Evolutionary conservation across 2,329 filamentous ascomycete genomes (phyloP), one percentile per base, ranked within the genome.

Genomic region (Stemphylium vesicarium): DNA sequence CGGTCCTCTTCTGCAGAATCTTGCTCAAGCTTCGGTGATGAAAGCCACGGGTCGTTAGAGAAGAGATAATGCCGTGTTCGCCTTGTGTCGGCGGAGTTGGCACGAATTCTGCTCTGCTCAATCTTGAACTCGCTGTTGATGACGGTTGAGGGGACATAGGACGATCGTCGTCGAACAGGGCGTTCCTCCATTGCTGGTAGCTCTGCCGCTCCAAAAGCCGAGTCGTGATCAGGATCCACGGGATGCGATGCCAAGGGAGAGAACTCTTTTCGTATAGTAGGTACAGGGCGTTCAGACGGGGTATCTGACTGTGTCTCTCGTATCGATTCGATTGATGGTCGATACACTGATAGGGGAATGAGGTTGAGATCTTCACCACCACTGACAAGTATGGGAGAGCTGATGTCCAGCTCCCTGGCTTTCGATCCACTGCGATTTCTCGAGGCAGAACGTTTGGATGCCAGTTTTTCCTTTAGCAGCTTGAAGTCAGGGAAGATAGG

Each of bases 231-330:
- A 22, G 60, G 57, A 22, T 68, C 60, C 6, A 74, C 65, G 13
- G 73, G 72, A 57, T 75, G 66, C 13, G 71, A 74, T 22, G 68
- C 49, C 26, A 75, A 60, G 12, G 73, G 73, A 0, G 65, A 68
- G 40, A 75, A 74, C 18, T 63, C 57, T 37, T 39, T 65, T 47
- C 60, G 49, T 37, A 55, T 59, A 37, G 54, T 60, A 18, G 62
- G 56, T 41, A 67, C 52, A 12, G 52, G 52, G 4, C 45, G 61
- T 11, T 52, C 47, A 8, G 36, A 42, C 4, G 29, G 50, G 2
- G 49, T 42, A 2, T 58, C 50, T 37, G 63, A 45, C 2, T 57
- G 45, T 0, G 35, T 57, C 26, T 56, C 59, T 11, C 60, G 48
- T 18, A 62, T 57, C 12, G 61, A 65, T 16, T 56, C 56, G 20